Conservation (phyloP, 1,284 basidiomycete species). For the Tylopilus orsonianus region DNA sequence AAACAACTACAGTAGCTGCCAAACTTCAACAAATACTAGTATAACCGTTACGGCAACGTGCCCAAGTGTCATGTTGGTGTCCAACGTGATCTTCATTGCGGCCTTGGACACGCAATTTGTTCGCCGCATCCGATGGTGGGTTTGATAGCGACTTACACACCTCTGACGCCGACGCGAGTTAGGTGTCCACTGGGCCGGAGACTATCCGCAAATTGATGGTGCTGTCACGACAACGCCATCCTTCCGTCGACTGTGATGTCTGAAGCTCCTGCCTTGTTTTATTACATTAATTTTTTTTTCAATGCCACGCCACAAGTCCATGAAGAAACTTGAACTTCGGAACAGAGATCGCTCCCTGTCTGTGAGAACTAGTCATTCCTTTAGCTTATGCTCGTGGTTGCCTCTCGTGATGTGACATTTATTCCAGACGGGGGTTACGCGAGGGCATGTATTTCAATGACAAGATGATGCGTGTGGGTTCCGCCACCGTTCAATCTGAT, state of each 20-base stretch:
- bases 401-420: not conserved
- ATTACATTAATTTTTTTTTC: not conserved
- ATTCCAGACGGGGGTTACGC: not conserved
- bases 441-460: conserved; percentile 2
- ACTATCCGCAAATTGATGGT: not conserved
- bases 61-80: too few relatives aligned
- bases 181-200: not conserved
- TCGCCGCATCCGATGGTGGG: not conserved
- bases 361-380: not conserved
- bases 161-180: not conserved
- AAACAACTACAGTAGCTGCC: not conserved
- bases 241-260: not conserved
- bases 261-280: not conserved
- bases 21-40: not conserved
- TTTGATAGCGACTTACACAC: not conserved
- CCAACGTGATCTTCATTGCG: too few relatives aligned
- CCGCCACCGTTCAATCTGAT: not conserved
- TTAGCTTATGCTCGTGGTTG: not conserved
- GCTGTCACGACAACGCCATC: not conserved
- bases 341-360: not conserved
- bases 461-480: not conserved
- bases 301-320: too few relatives aligned
- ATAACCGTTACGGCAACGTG: too few relatives aligned
- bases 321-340: not conserved
- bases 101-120: not conserved